These are phyloP conservation scores for Pisolithus orientalis DNA, from an alignment of 768 basidiomycete genomes.

Conservation along the genomic window DNA sequence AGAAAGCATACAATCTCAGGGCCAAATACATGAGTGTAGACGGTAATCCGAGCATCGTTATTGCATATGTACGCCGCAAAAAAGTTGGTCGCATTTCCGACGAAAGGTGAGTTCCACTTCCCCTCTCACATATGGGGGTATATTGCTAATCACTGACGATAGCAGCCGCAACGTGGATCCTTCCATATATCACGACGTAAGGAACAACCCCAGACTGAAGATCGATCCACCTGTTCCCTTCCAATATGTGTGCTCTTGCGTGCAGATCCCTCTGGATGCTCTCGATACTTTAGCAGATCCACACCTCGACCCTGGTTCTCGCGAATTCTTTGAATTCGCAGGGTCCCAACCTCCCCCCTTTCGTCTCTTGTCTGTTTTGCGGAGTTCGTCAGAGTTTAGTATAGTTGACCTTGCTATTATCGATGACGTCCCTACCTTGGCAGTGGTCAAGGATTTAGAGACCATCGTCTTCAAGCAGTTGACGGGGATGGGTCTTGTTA, in stretches of 20 bases:
- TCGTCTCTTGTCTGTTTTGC: conserved; percentile 31
- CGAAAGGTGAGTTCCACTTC: conserved; percentile 11
- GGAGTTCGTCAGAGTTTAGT: conserved; percentile 33
- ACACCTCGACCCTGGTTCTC: conserved; percentile 30
- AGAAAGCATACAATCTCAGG: conserved; percentile 50
- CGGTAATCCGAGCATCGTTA: conserved; percentile 45
- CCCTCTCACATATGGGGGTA: background rate
- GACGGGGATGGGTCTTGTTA: conserved; percentile 27
- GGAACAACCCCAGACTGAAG: conserved; percentile 27
- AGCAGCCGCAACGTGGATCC: conserved; percentile 19
- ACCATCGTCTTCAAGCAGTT: conserved; percentile 39
- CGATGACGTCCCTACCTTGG: conserved; percentile 35
- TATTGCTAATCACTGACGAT: conserved; percentile 3
- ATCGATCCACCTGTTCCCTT: conserved; percentile 41
- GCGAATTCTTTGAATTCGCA: conserved; percentile 32
- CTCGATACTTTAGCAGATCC: conserved; percentile 43
- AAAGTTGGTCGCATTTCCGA: conserved; percentile 10
- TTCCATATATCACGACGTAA: conserved; percentile 25
- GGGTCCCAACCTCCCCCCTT: conserved; percentile 34
- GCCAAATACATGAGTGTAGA: conserved; percentile 52
- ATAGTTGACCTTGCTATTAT: conserved; percentile 37
- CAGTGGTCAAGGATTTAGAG: conserved; percentile 37
- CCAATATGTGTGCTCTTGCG: conserved; percentile 39
- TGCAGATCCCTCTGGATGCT: conserved; percentile 34
- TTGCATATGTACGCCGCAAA: conserved; percentile 44